Evolutionary conservation across 345 rosid species (phyloP).

Genomic region (Pistacia atlantica): DNA sequence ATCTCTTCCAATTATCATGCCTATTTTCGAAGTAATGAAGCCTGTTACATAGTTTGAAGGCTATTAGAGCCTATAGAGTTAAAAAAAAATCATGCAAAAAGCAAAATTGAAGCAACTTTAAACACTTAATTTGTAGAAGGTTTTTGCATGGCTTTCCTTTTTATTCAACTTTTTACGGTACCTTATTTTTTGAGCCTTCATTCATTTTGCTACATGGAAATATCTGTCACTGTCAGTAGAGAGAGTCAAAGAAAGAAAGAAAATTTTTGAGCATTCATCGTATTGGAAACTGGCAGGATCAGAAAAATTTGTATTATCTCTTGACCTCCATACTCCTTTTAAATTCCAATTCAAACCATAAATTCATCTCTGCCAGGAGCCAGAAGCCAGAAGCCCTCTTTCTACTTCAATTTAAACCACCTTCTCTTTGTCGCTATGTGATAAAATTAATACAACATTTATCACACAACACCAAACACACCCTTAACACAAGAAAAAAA

Average conservation of each 20-base stretch:
- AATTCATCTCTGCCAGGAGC: too few species aligned
- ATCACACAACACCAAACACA: not conserved
- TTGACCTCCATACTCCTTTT: not conserved
- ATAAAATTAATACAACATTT: not conserved
- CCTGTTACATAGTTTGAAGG: not conserved
- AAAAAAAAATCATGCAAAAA: constrained; percentile 1
- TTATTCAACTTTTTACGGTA: not conserved
- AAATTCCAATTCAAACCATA: not conserved
- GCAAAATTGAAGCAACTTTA: not conserved
- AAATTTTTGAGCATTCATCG: not conserved
- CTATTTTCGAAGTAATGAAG: not conserved
- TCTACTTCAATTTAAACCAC: not conserved
- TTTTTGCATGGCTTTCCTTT: not conserved
- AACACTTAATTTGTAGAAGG: not conserved
- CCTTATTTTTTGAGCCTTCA: not conserved
- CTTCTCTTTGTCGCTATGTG: not conserved
- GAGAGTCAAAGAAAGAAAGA: constrained; percentile 3
- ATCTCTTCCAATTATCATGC: not conserved
- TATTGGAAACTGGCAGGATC: not conserved
- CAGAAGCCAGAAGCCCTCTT: too few species aligned
- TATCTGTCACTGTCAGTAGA: not conserved
- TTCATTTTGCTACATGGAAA: not conserved
- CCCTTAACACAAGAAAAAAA: not conserved
- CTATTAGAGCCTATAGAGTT: not conserved
- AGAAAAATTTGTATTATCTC: not conserved